phyloP scores from a whole-genome alignment of 306 rosid species.

The Betula pendula region DNA sequence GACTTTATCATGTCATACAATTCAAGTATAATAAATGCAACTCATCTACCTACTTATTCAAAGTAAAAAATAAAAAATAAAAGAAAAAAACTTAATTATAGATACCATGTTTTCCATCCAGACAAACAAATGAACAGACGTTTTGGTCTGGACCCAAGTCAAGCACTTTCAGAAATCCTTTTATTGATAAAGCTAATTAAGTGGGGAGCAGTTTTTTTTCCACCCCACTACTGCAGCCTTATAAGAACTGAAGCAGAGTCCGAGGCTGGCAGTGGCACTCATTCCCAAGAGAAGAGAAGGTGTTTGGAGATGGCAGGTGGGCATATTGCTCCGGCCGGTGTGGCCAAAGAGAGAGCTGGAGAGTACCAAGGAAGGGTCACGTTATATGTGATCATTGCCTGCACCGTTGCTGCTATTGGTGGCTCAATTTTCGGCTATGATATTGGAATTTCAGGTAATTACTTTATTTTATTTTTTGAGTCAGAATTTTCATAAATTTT shows the following conservation, averaged over 20 bases:
- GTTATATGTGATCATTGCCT: conserved; percentile 59
- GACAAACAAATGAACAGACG: neutral
- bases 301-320: conserved; percentile 72
- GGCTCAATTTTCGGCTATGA: conserved; percentile 85
- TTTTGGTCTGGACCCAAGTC: neutral
- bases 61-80: no score
- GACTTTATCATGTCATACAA: no score
- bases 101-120: neutral
- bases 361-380: conserved; percentile 69
- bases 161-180: neutral
- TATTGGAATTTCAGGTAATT: conserved; percentile 77
- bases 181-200: no score
- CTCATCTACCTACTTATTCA: neutral
- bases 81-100: no score
- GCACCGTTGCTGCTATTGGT: conserved; percentile 78
- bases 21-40: neutral
- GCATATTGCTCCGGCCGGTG: conserved; percentile 44
- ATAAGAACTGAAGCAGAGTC: no score
- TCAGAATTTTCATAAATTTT: neutral
- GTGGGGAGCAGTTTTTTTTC: no score
- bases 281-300: neutral
- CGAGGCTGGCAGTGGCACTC: no score
- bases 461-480: neutral
- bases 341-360: conserved; percentile 63
- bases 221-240: no score